These are phyloP conservation scores for Alternaria sp. DNA, from an alignment of 2,329 filamentous ascomycete species.

Conservation along the genomic window DNA sequence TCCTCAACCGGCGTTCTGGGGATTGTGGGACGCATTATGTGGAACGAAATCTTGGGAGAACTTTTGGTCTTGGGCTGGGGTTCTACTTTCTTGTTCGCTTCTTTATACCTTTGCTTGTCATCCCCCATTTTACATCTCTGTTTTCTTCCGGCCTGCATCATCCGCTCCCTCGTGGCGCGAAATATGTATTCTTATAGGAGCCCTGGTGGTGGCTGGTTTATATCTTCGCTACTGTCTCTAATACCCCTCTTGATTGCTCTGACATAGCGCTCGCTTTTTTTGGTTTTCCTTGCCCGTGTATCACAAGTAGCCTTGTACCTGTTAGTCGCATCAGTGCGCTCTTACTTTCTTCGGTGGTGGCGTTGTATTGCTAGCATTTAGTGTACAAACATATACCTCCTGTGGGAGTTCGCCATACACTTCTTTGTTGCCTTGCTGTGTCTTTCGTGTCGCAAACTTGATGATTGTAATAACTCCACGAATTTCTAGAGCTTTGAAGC, in stretches of 20 bases:
- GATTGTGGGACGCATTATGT: neutral
- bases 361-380: neutral
- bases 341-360: neutral
- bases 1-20: neutral
- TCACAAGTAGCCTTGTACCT: neutral
- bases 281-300: neutral
- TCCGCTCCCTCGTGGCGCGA: neutral
- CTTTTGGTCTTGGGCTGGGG: neutral
- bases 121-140: neutral
- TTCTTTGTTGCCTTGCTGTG: neutral
- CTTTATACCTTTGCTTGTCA: neutral
- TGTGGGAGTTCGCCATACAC: neutral
- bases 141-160: neutral
- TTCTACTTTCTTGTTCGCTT: neutral
- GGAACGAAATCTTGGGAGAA: slow-evolving; percentile 2
- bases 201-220: neutral
- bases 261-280: neutral
- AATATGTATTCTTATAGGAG: neutral
- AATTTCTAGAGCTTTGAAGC: too few relatives aligned
- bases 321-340: neutral
- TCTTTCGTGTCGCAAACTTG: too few relatives aligned
- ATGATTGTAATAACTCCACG: too few relatives aligned
- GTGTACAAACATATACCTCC: neutral
- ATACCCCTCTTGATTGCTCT: neutral
- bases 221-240: slow-evolving; percentile 1